phyloP scores from a whole-genome alignment of 768 basidiomycete species.

The Pleurotus pulmonarius region DNA sequence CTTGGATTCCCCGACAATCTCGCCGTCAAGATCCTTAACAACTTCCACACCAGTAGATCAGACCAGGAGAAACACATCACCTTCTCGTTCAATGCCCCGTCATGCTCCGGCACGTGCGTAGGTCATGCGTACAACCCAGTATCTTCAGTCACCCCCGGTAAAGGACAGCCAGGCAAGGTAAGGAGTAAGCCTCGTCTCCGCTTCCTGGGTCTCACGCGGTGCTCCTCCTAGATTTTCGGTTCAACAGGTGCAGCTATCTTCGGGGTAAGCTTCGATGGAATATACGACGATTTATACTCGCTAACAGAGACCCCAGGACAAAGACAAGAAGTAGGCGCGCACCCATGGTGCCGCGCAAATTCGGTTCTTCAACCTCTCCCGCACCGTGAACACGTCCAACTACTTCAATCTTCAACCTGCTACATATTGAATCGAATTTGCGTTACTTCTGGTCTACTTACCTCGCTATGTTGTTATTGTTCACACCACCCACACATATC shows the following conservation, averaged over 20 bases:
- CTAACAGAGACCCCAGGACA: too few species aligned
- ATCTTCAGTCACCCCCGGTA: not conserved
- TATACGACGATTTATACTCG: too few species aligned
- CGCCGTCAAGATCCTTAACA: not conserved
- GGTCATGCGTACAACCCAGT: slow-evolving; percentile 2
- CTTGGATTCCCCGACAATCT: slow-evolving; percentile 1
- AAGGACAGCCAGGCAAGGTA: slow-evolving; percentile 2
- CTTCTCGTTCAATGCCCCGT: slow-evolving; percentile 4
- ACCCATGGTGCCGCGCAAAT: too few species aligned
- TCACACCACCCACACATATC: not conserved
- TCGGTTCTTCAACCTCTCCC: too few species aligned
- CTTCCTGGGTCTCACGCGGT: not conserved
- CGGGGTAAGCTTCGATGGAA: not conserved
- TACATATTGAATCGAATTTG: not conserved
- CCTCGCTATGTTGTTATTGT: not conserved
- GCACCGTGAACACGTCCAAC: too few species aligned
- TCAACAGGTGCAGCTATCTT: not conserved
- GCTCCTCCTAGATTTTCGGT: not conserved
- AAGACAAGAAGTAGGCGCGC: too few species aligned
- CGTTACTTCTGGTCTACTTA: not conserved
- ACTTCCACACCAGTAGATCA: slow-evolving; percentile 1
- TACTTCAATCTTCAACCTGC: too few species aligned
- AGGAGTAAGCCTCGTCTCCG: not conserved
- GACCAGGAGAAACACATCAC: slow-evolving; percentile 5
- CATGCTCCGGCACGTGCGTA: not conserved